These are phyloP conservation scores for Talaromyces sp. DNA, from an alignment of 2,329 filamentous ascomycete species.

Conservation along the genomic window DNA sequence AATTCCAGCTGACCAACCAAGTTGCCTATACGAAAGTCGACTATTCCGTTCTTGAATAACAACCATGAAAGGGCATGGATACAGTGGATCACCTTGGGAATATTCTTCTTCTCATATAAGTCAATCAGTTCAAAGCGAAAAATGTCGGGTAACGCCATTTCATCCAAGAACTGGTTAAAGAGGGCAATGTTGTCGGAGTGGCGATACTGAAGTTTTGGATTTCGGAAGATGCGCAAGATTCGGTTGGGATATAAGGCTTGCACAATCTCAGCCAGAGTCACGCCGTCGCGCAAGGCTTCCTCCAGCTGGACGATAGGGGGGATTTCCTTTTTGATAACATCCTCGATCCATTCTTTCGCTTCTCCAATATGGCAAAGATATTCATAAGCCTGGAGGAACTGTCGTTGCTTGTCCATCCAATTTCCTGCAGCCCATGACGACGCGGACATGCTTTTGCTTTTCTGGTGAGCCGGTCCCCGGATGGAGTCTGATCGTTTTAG, in stretches of 20 bases:
- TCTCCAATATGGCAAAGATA: conserved; percentile 98
- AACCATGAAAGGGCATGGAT: conserved; percentile 97
- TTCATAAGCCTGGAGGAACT: conserved; percentile 94
- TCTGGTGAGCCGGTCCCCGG: conserved; percentile 40
- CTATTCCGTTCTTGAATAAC: conserved; percentile 89
- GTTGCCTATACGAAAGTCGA: conserved; percentile 94
- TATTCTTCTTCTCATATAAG: conserved; percentile 98
- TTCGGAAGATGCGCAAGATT: conserved; percentile 74
- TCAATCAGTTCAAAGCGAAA: conserved; percentile 97
- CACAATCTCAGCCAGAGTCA: conserved; percentile 90
- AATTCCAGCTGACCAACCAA: conserved; percentile 95
- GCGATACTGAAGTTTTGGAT: conserved; percentile 80
- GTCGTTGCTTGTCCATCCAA: conserved; percentile 98
- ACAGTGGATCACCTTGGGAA: conserved; percentile 98
- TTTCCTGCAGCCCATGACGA: conserved; percentile 77
- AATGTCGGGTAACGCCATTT: conserved; percentile 86
- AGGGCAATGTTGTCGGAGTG: conserved; percentile 98
- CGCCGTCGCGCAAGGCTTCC: conserved; percentile 84
- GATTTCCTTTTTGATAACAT: conserved; percentile 77
- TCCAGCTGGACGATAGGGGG: conserved; percentile 92
- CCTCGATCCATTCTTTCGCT: conserved; percentile 98
- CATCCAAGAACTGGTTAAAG: conserved; percentile 90
- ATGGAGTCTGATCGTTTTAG: conserved; percentile 65
- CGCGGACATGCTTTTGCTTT: conserved; percentile 31
- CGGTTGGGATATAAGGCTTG: conserved; percentile 77